Evolutionary conservation across 192 early-diverging fungal genomes (phyloP), one percentile per base, ranked within the genome.

Genomic region (Fimicolochytrium jonesii): DNA sequence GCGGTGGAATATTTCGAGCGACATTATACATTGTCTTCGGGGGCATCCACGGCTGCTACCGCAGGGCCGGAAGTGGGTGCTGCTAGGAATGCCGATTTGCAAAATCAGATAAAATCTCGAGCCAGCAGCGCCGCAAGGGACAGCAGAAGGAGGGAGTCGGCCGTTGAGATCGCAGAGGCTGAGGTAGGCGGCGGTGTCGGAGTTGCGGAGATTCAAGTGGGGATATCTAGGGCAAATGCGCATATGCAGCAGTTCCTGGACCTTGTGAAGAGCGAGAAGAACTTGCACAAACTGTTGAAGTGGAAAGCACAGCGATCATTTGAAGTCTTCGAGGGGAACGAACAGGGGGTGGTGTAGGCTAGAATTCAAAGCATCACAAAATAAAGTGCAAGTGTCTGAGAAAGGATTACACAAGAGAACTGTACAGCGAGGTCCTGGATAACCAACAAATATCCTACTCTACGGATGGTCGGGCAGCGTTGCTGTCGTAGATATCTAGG

Each of bases 1-100:
- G 74, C 78, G 0, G 69, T 74, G 20, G 6, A 32, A 46, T 77
- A 61, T 49, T 80, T 80, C 58, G 75, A 77, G 35, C 36, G 61
- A 22, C 74, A 80, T 50, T 80, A 68, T 43, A 51, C 60, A 17
- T 57, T 79, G 3, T 49, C 63, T 15, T 23, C 31, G 9, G 46
- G 68, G 11, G 64, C 54, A 25, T 10, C 22, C 13, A 36, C 10
- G 13, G 32, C 46, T 28, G 31, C 45, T 11, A 17, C 13, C 9
- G 39, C 25, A 2, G 36, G 36, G 3, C 41, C 22, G 6, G 22
- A 33, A 4, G 10, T 61, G 3, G 4, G 4, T 23, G 10, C 46
- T 13, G 4, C 20, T 7, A n/a, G n/a, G n/a, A n/a, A n/a, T n/a
- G n/a, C n/a, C n/a, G n/a, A n/a, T n/a, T n/a, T n/a, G n/a, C n/a